Percentiles rank a stretch among this genome's conserved stretches.
phyloP scores from a whole-genome alignment of 176 grass and related monocot genomes.

The Triticum timopheevii region DNA sequence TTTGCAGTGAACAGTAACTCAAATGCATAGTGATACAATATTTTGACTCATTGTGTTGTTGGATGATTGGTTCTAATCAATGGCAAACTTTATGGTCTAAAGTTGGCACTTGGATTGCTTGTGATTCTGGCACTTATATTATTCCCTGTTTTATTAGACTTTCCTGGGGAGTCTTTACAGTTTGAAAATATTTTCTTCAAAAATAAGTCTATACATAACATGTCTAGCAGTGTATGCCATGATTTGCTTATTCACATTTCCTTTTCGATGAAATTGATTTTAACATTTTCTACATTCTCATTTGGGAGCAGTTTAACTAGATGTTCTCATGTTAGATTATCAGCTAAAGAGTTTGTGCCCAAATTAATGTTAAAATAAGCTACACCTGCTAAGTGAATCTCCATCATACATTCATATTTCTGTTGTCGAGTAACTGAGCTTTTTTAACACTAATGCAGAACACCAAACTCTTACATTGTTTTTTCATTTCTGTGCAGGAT shows the following conservation, averaged over 20 bases:
- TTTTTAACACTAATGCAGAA: neutral
- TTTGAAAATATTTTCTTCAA: neutral
- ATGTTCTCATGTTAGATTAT: too few relatives aligned
- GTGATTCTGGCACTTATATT: neutral
- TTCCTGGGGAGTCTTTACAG: neutral
- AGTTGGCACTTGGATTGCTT: neutral
- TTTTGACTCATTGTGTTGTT: neutral
- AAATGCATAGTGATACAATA: neutral
- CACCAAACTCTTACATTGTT: neutral
- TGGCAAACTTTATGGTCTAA: neutral
- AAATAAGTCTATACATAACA: neutral
- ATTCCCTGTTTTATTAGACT: neutral
- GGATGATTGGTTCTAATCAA: neutral
- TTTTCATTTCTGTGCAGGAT: neutral
- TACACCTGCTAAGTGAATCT: neutral
- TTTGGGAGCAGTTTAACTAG: neutral
- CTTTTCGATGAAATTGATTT: neutral
- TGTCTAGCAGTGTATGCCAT: neutral
- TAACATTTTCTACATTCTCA: neutral
- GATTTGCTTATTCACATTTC: neutral
- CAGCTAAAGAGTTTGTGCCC: neutral
- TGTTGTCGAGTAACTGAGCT: too few relatives aligned
- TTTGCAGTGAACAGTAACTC: neutral
- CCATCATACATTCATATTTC: neutral
- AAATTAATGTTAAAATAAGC: neutral